A percentile compares a stretch with the other conserved stretches of the same genome.
These are phyloP conservation scores for Schrenkiella parvula DNA, from an alignment of 345 rosid genomes.

Conservation along the genomic window DNA sequence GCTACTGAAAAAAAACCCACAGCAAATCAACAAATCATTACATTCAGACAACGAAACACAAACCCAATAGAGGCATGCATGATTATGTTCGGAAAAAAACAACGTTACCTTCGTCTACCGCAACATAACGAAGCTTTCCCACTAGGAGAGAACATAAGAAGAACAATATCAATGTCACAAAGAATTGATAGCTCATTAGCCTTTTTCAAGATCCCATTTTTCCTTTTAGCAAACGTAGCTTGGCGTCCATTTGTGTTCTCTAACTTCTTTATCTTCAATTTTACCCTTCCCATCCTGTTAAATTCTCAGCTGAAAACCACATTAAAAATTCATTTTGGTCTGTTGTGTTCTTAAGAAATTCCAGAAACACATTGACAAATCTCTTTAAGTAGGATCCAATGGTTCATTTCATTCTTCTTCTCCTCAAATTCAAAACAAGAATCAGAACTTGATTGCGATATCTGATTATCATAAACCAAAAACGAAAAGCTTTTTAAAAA, in stretches of 20 bases:
- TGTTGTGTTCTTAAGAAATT: neutral
- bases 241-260: conserved; percentile 65
- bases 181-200: conserved; percentile 79
- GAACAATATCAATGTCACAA: conserved; percentile 74
- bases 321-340: neutral
- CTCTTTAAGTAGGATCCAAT: neutral
- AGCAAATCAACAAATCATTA: neutral
- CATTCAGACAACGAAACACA: neutral
- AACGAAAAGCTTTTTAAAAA: neutral
- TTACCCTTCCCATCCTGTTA: conserved; percentile 87
- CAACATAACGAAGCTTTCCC: conserved; percentile 63
- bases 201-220: conserved; percentile 80
- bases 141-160: conserved; percentile 82
- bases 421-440: neutral
- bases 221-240: conserved; percentile 73
- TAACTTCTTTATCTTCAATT: conserved; percentile 76
- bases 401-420: neutral
- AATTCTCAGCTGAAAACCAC: neutral
- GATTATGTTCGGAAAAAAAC: neutral
- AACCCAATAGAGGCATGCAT: neutral
- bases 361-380: neutral
- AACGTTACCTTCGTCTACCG: conserved; percentile 57
- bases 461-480: neutral
- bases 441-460: neutral
- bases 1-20: conserved; percentile 34